A percentile compares a stretch with the other conserved stretches of the same genome.
These are phyloP conservation scores for Alternaria sp. DNA, from an alignment of 2,329 filamentous ascomycete genomes.

Conservation along the genomic window DNA sequence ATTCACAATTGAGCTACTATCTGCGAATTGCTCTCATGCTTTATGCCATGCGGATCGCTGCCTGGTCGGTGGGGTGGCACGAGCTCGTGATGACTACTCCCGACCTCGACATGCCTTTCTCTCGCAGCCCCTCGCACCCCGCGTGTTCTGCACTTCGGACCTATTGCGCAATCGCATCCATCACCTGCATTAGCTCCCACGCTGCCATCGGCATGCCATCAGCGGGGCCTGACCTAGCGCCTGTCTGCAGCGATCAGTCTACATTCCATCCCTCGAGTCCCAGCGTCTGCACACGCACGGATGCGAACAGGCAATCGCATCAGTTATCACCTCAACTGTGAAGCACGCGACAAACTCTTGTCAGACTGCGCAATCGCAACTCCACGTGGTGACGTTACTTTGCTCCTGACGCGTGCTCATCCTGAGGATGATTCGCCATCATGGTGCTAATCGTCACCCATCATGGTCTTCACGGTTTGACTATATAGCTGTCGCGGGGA, in stretches of 20 bases:
- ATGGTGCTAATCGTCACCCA: conserved; percentile 32
- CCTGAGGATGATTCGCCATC: conserved; percentile 24
- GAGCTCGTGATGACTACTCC: not conserved
- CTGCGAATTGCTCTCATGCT: not conserved
- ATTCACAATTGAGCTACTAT: not conserved
- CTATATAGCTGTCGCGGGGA: conserved; percentile 8
- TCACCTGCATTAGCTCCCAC: conserved; percentile 1
- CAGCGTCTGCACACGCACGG: not conserved
- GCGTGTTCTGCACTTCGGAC: conserved; percentile 6
- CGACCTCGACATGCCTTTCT: not conserved
- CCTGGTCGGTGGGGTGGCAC: not conserved
- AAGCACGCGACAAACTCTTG: not conserved
- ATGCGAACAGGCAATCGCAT: not conserved
- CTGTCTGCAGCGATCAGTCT: not conserved
- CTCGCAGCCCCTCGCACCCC: not conserved
- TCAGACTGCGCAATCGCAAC: not conserved
- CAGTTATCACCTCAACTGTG: not conserved
- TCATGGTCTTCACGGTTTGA: conserved; percentile 33
- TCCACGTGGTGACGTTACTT: not conserved
- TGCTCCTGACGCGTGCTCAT: not conserved
- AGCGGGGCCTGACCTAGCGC: not conserved
- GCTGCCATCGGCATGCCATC: not conserved
- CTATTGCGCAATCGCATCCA: conserved; percentile 11
- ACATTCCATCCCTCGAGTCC: not conserved
- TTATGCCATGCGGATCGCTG: not conserved